Evolutionary conservation across 208 protist species (phyloP).

Genomic region (Trypanosoma cruzi): DNA sequence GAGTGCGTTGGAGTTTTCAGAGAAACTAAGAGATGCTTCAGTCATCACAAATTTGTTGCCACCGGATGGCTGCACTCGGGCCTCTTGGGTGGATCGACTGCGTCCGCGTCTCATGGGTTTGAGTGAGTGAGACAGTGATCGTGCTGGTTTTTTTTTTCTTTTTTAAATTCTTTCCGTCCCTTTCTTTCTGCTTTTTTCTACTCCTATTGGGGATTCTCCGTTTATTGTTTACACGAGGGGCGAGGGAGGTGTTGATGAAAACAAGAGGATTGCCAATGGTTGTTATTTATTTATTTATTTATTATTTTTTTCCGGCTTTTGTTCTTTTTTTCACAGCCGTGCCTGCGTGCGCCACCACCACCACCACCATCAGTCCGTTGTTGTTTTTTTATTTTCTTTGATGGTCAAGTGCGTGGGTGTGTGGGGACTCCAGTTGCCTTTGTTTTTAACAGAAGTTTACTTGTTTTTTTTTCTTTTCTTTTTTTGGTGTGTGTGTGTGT

Average conservation of each 20-base stretch:
- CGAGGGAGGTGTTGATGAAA: too few relatives aligned
- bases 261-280: too few relatives aligned
- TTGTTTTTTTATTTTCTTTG: conserved; percentile 15
- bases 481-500: background rate
- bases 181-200: conserved; percentile 7
- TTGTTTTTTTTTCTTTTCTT: too few relatives aligned
- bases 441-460: background rate
- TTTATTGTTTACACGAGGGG: too few relatives aligned
- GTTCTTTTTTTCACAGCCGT: conserved; percentile 1
- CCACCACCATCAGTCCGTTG: background rate
- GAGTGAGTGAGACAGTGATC: conserved; percentile 3
- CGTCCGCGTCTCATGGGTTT: conserved; percentile 17
- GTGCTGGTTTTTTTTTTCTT: conserved; percentile 9
- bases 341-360: background rate
- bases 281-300: conserved; percentile 15
- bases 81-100: conserved; percentile 17
- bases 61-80: conserved; percentile 5
- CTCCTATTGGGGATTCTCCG: background rate
- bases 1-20: conserved; percentile 74
- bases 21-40: conserved; percentile 29
- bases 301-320: background rate
- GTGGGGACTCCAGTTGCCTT: too few relatives aligned
- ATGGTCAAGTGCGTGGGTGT: background rate
- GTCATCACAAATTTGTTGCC: conserved; percentile 18
- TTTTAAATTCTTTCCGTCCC: conserved; percentile 14